A percentile compares a stretch with the other conserved stretches of the same genome.
These are phyloP conservation scores for Fragaria nilgerrensis DNA, from an alignment of 306 rosid species.

Conservation along the genomic window DNA sequence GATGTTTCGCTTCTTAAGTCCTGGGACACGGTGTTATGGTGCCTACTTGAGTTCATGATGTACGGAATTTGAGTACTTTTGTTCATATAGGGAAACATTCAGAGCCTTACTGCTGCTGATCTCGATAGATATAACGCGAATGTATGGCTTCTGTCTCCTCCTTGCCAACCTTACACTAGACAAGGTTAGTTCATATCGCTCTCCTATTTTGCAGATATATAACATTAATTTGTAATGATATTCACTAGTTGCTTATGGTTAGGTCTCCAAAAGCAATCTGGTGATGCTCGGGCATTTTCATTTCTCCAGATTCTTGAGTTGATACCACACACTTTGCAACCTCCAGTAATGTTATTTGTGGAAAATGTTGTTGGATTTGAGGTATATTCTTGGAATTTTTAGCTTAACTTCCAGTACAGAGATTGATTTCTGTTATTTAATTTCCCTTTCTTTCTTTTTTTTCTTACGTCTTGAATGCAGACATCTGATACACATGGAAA, in stretches of 20 bases:
- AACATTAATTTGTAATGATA: slow-evolving; percentile 17
- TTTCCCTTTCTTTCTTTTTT: slow-evolving; percentile 7
- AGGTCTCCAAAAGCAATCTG: slow-evolving; percentile 93
- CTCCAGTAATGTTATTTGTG: slow-evolving; percentile 79
- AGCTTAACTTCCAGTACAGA: slow-evolving; percentile 4
- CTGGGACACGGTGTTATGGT: neutral
- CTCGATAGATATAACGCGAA: slow-evolving; percentile 63
- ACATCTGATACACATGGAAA: slow-evolving; percentile 77
- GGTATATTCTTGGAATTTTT: slow-evolving; percentile 45
- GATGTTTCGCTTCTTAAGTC: slow-evolving; percentile 11
- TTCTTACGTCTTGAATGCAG: slow-evolving; percentile 40
- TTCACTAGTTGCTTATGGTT: slow-evolving; percentile 32
- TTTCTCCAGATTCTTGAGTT: slow-evolving; percentile 94
- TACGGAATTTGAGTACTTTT: slow-evolving; percentile 3
- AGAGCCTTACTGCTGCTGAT: slow-evolving; percentile 74
- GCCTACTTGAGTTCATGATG: neutral
- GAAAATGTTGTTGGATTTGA: slow-evolving; percentile 98
- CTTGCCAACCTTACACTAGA: slow-evolving; percentile 97
- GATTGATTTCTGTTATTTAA: slow-evolving; percentile 4
- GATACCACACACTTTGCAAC: slow-evolving; percentile 50
- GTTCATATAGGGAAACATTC: slow-evolving; percentile 72
- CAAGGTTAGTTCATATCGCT: slow-evolving; percentile 50
- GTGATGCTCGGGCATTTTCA: slow-evolving; percentile 89
- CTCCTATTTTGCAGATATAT: slow-evolving; percentile 7
- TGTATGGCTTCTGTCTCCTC: slow-evolving; percentile 97